Evolutionary conservation across 2,329 filamentous ascomycete species (phyloP).

Genomic region (Botrytis aclada): DNA sequence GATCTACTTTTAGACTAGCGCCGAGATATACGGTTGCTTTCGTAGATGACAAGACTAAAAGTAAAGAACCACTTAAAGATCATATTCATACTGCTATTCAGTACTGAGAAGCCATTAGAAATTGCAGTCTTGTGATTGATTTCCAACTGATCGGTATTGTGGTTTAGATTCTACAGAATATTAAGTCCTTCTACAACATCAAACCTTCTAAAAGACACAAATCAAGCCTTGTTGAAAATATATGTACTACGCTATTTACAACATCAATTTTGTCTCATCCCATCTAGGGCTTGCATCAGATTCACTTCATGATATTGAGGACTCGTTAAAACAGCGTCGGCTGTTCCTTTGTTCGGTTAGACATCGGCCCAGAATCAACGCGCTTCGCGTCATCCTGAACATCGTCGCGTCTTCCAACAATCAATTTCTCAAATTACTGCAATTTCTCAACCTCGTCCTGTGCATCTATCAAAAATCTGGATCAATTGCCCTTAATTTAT

Average conservation of each 20-base stretch:
- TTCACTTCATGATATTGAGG: background rate
- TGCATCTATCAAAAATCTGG: background rate
- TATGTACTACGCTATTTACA: background rate
- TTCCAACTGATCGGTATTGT: background rate
- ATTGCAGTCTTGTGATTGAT: background rate
- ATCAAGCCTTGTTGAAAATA: background rate
- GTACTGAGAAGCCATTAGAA: background rate
- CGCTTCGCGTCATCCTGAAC: conserved; percentile 9
- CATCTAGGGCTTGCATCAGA: background rate
- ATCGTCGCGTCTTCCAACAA: conserved; percentile 8
- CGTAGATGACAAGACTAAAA: background rate
- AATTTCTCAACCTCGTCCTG: background rate
- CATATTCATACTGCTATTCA: background rate
- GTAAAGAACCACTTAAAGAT: background rate
- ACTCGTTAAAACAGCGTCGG: background rate
- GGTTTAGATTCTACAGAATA: background rate
- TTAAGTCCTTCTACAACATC: background rate
- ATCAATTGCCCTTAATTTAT: background rate
- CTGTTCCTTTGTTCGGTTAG: background rate
- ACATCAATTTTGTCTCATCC: background rate
- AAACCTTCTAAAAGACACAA: background rate
- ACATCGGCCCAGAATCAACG: background rate
- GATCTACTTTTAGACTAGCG: background rate
- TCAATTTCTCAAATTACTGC: background rate
- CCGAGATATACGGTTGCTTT: background rate